Percentiles rank a stretch among this genome's conserved stretches.
These are phyloP conservation scores for Hypoxylon sp. DNA, from an alignment of 2,329 filamentous ascomycete genomes.

Conservation along the genomic window DNA sequence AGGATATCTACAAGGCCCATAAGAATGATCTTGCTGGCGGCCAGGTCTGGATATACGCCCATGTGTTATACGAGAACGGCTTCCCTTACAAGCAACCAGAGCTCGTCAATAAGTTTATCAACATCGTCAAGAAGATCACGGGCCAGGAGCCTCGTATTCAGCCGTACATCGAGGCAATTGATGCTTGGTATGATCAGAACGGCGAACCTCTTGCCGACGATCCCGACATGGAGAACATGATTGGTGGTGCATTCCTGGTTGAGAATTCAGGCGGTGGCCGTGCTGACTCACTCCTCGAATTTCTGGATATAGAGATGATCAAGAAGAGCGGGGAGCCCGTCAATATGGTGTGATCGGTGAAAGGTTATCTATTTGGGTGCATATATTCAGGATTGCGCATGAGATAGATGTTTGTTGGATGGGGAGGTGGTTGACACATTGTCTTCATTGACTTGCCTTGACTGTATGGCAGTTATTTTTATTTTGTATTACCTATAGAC, in stretches of 20 bases:
- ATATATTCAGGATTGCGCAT: not conserved
- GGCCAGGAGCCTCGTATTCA: not conserved
- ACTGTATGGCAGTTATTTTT: not conserved
- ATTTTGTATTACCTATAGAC: not conserved
- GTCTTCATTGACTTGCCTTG: not conserved
- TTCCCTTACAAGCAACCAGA: not conserved
- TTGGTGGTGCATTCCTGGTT: not conserved
- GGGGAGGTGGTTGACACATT: not conserved
- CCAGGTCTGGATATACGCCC: slow-evolving; percentile 1
- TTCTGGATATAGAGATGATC: slow-evolving; percentile 1
- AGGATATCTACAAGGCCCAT: not conserved
- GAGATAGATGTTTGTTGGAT: not conserved
- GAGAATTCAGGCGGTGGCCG: not conserved
- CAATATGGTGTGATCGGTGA: not conserved
- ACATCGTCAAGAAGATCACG: not conserved
- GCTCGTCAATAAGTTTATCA: not conserved
- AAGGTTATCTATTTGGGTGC: not conserved
- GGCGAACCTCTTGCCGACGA: not conserved
- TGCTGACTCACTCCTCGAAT: not conserved
- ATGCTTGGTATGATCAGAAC: not conserved
- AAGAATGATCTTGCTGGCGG: not conserved
- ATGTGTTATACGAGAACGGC: not conserved
- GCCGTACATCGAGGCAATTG: not conserved
- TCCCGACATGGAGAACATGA: not conserved
- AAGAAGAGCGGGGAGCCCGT: slow-evolving; percentile 9